Conservation (phyloP, 768 basidiomycete genomes). For the Lanmaoa rubissima region DNA sequence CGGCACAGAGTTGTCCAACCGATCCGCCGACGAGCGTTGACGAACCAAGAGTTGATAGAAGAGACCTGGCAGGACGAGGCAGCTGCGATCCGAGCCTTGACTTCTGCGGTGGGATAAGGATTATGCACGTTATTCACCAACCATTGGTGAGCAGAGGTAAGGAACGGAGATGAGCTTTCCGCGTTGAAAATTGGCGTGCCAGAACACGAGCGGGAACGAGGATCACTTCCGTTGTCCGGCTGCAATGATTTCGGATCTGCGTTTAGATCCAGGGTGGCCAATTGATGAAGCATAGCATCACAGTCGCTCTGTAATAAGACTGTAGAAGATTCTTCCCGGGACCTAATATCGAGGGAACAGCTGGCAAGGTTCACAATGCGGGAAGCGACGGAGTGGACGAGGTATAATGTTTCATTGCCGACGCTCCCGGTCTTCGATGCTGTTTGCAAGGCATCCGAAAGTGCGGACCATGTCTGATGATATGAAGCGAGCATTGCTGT, state of each 20-base stretch:
- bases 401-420: neutral
- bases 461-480: neutral
- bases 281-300: slow-evolving; percentile 1
- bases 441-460: neutral
- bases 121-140: slow-evolving; percentile 46
- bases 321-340: neutral
- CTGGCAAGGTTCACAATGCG: slow-evolving; percentile 3
- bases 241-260: neutral
- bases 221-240: neutral
- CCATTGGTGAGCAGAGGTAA: slow-evolving; percentile 38
- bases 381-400: neutral
- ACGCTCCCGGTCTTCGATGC: neutral
- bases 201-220: no score
- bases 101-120: slow-evolving; percentile 45
- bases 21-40: slow-evolving; percentile 46
- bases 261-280: neutral
- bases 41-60: slow-evolving; percentile 48
- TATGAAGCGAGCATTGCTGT: neutral
- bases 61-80: slow-evolving; percentile 19
- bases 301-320: neutral
- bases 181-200: no score
- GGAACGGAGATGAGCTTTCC: neutral
- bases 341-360: slow-evolving; percentile 6
- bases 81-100: slow-evolving; percentile 25
- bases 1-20: slow-evolving; percentile 49